phyloP scores from a whole-genome alignment of 169 alveolate species.

The Plasmodium coatneyi region DNA sequence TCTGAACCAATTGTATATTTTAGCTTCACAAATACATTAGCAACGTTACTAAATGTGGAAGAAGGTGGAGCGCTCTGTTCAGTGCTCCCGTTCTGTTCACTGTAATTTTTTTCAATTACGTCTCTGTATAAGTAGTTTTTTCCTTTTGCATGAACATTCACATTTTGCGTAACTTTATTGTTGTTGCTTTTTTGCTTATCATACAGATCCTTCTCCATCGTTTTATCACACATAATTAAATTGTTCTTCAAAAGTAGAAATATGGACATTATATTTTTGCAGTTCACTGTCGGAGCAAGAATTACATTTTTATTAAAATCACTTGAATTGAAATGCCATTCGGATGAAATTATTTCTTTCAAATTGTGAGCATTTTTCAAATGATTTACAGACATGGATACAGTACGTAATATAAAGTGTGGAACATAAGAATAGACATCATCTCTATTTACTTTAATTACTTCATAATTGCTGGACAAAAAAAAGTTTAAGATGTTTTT shows the following conservation, averaged over 20 bases:
- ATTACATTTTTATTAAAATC: conserved; percentile 28
- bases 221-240: conserved; percentile 7
- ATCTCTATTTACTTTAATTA: conserved; percentile 41
- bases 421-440: conserved; percentile 61
- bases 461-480: conserved; percentile 48
- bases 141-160: not conserved
- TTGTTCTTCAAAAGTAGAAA: conserved; percentile 55
- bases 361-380: conserved; percentile 32
- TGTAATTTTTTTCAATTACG: conserved; percentile 70
- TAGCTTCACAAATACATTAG: conserved; percentile 58
- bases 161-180: not conserved
- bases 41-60: conserved; percentile 12
- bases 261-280: conserved; percentile 52
- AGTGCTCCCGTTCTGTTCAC: not conserved
- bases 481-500: conserved; percentile 46
- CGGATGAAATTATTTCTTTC: not conserved
- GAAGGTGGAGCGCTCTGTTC: not conserved
- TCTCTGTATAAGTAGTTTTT: conserved; percentile 61
- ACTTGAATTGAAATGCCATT: not conserved
- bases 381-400: conserved; percentile 51
- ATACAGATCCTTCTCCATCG: conserved; percentile 63
- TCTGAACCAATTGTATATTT: conserved; percentile 69
- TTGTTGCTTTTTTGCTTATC: conserved; percentile 21
- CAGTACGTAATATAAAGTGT: conserved; percentile 41
- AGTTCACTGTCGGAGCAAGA: conserved; percentile 11